phyloP scores from a whole-genome alignment of 1,284 basidiomycete genomes.

The Boletus semigastroideus region DNA sequence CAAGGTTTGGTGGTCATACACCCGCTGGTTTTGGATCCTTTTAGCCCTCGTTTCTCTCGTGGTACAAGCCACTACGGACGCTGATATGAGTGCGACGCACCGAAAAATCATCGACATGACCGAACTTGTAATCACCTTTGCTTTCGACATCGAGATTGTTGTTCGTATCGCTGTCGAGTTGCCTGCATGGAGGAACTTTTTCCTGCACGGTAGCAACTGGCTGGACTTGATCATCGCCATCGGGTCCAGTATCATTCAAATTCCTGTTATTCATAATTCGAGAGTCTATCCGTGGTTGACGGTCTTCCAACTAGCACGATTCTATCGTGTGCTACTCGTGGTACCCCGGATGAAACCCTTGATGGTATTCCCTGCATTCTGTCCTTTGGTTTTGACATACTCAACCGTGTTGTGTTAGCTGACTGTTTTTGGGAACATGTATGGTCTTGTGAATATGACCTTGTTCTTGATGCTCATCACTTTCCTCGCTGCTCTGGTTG shows the following conservation, averaged over 20 bases:
- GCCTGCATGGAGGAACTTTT: conserved; percentile 84
- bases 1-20: conserved; percentile 58
- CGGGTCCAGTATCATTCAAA: conserved; percentile 80
- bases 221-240: conserved; percentile 81
- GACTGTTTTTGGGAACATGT: conserved; percentile 90
- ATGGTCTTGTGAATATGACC: conserved; percentile 91
- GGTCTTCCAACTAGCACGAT: conserved; percentile 84
- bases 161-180: conserved; percentile 73
- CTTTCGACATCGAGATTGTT: conserved; percentile 88
- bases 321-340: conserved; percentile 92
- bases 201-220: conserved; percentile 68
- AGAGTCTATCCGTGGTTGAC: conserved; percentile 88
- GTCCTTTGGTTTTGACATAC: conserved; percentile 1
- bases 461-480: conserved; percentile 91
- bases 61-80: conserved; percentile 76
- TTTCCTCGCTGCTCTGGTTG: conserved; percentile 82
- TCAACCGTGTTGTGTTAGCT: conserved; percentile 45
- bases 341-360: conserved; percentile 84
- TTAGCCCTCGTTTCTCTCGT: conserved; percentile 74
- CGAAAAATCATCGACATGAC: conserved; percentile 56
- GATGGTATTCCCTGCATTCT: conserved; percentile 49
- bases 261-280: conserved; percentile 74
- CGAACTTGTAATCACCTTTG: conserved; percentile 80
- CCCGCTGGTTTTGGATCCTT: conserved; percentile 75
- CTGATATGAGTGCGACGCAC: conserved; percentile 50